Evolutionary conservation across 129 eudicot genomes (phyloP), one percentile per base, ranked within the genome.

Genomic region (Lactuca sativa): DNA sequence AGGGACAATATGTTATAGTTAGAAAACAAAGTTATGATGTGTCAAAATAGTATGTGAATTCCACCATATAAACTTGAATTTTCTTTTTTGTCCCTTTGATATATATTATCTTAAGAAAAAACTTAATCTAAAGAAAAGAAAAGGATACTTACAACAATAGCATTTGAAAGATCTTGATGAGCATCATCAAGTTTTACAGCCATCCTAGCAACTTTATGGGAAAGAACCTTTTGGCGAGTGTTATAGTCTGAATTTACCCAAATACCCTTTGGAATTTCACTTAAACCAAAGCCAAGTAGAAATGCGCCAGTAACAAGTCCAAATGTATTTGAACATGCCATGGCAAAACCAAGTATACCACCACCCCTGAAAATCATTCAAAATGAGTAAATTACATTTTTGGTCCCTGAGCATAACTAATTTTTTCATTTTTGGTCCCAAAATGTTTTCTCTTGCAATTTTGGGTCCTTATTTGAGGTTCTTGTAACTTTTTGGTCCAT

Each of bases 271-370:
- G 98, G 98, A 81, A 92, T 92, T 77, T 92, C 96, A 77, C 91
- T 86, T 74, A 89, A 79, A 68, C 98, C 98, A 77, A 88, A 92
- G 38, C 98, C 98, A 72, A 92, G 86, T 56, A 92, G 90, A 86
- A 92, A 88, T 13, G 96, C 98, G 66, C 98, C 98, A 1, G 96
- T 92, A 37, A 92, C 96, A 21, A 92, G 98, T 49, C 98, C 98
- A 82, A 86, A 92, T 38, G 98, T 92, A 84, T 92, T 92, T 41
- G 98, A 88, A 86, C 96, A 89, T 44, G 96, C 98, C 98, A 92
- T 92, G 12, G 98, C 98, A 70, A 85, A 89, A 64, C 95, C 98
- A 56, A 84, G 83, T 11, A 86, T 85, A 73, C 90, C 84, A 44
- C 95, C 95, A 56, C 82, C 56, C 98, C 98, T 92, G 72, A 59